A percentile compares a stretch with the other conserved stretches of the same genome.
phyloP scores from a whole-genome alignment of 768 basidiomycete genomes.

The Trichaptum fuscoviolaceum region DNA sequence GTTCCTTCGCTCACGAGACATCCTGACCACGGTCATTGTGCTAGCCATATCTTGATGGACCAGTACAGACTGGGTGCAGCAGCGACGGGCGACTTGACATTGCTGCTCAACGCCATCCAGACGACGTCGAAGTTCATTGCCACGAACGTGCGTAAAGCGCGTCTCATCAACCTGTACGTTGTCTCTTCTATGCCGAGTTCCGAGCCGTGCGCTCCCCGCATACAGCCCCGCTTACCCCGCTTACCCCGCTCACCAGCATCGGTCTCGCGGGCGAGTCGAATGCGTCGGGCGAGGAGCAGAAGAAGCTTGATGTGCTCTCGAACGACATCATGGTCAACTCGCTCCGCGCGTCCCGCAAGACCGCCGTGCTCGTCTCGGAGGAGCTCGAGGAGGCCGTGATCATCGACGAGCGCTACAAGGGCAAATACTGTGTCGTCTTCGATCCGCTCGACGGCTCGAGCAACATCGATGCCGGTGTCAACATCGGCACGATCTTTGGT shows the following conservation, averaged over 20 bases:
- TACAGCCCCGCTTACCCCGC: not conserved
- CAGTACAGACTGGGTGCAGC: conserved; percentile 76
- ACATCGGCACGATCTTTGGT: conserved; percentile 97
- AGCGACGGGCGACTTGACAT: conserved; percentile 90
- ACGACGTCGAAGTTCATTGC: conserved; percentile 97
- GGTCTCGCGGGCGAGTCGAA: conserved; percentile 96
- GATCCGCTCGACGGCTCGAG: conserved; percentile 95
- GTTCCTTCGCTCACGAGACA: conserved; percentile 9
- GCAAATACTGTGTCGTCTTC: conserved; percentile 96
- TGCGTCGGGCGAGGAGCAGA: conserved; percentile 98
- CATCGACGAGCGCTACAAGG: conserved; percentile 74
- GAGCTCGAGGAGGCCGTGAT: conserved; percentile 91
- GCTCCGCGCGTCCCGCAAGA: conserved; percentile 93
- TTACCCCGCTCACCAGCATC: conserved; percentile 48
- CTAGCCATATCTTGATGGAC: conserved; percentile 81
- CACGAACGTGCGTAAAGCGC: conserved; percentile 94
- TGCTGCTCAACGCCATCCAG: conserved; percentile 93
- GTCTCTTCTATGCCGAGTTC: conserved; percentile 1
- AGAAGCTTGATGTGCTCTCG: conserved; percentile 95
- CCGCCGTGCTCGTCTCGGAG: conserved; percentile 94
- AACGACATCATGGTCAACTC: conserved; percentile 99
- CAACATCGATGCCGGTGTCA: conserved; percentile 98
- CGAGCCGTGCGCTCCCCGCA: not conserved
- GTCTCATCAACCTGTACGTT: conserved; percentile 92
- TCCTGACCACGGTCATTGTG: conserved; percentile 7